Evolutionary conservation across 2,329 filamentous ascomycete genomes (phyloP).

Genomic region (Onygena corvina): DNA sequence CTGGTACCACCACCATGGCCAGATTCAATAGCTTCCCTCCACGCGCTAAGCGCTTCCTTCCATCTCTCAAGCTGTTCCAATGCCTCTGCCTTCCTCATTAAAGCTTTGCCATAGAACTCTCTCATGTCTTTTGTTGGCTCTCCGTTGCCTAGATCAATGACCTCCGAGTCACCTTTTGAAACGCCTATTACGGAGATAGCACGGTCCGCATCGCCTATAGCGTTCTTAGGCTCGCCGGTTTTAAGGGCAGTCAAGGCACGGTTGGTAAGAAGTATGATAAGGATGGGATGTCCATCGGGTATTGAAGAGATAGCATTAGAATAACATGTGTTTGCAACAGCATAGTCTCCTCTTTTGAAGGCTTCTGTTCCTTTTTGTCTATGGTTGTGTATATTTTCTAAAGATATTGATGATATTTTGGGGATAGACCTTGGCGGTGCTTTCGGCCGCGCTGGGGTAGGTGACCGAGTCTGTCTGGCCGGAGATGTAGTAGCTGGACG

Average conservation of each 20-base stretch:
- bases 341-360: constrained; percentile 90
- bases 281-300: constrained; percentile 66
- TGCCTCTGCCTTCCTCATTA: constrained; percentile 90
- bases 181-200: constrained; percentile 70
- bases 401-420: constrained; percentile 52
- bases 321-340: constrained; percentile 72
- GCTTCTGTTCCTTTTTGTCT: constrained; percentile 72
- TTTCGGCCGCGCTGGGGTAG: constrained; percentile 30
- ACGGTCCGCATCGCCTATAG: constrained; percentile 70
- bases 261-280: constrained; percentile 83
- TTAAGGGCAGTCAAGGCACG: constrained; percentile 82
- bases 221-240: constrained; percentile 79
- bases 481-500: constrained; percentile 26
- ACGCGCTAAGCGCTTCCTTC: constrained; percentile 67
- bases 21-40: constrained; percentile 70
- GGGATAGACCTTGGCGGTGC: constrained; percentile 45
- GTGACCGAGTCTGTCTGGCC: constrained; percentile 27
- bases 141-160: constrained; percentile 55
- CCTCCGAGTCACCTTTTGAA: constrained; percentile 66
- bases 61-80: constrained; percentile 93
- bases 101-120: constrained; percentile 83
- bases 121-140: constrained; percentile 70
- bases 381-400: constrained; percentile 65
- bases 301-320: constrained; percentile 62
- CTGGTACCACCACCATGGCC: constrained; percentile 77